Conservation (phyloP, 257 asterid species). For the Gentiana straminea region DNA sequence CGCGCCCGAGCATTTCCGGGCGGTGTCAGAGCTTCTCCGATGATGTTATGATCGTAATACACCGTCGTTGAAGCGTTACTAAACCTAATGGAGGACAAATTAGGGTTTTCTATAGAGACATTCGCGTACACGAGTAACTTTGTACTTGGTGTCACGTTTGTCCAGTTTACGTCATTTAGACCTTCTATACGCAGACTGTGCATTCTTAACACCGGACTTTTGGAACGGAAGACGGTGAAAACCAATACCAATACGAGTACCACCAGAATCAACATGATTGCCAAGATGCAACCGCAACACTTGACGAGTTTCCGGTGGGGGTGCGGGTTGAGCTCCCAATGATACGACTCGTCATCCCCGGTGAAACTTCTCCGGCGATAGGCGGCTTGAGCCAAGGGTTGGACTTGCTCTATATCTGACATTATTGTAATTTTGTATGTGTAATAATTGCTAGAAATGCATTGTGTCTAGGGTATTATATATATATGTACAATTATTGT, state of each 20-base stretch:
- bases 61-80: constrained; percentile 1
- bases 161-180: constrained; percentile 10
- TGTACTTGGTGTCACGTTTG: not conserved
- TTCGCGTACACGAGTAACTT: constrained; percentile 16
- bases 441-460: not conserved
- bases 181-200: constrained; percentile 17
- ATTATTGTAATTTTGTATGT: not conserved
- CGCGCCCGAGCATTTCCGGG: constrained; percentile 11
- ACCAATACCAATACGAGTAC: constrained; percentile 9
- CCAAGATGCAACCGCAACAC: constrained; percentile 25
- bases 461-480: not conserved
- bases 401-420: constrained; percentile 10
- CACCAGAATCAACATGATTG: constrained; percentile 7
- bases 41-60: constrained; percentile 8
- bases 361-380: too few species aligned
- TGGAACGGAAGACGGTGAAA: constrained; percentile 21
- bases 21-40: constrained; percentile 12
- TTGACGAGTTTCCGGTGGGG: constrained; percentile 16
- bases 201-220: constrained; percentile 17
- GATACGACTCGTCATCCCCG: constrained; percentile 6
- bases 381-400: too few species aligned
- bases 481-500: not conserved
- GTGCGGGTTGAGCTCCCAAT: constrained; percentile 8
- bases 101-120: constrained; percentile 23
- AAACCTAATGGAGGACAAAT: constrained; percentile 22